phyloP scores from a whole-genome alignment of 2,329 filamentous ascomycete species.

The Penicillium sp. region DNA sequence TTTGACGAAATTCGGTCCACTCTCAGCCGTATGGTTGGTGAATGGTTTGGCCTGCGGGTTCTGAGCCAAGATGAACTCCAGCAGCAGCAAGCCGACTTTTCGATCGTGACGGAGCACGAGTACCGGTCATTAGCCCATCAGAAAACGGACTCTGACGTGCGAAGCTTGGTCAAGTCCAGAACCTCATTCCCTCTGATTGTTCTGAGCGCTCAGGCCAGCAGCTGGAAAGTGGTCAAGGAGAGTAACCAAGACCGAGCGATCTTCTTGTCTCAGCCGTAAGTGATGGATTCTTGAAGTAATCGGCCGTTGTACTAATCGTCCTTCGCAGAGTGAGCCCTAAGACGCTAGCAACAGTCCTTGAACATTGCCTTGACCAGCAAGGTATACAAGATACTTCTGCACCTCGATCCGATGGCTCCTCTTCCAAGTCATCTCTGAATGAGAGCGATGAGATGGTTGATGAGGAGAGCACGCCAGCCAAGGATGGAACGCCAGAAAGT shows the following conservation, averaged over 20 bases:
- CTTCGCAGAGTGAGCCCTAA: slow-evolving; percentile 23
- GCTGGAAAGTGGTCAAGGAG: slow-evolving; percentile 19
- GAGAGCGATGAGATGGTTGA: background rate
- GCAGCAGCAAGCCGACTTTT: slow-evolving; percentile 14
- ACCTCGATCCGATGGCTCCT: background rate
- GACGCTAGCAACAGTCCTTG: slow-evolving; percentile 20
- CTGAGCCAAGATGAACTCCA: slow-evolving; percentile 16
- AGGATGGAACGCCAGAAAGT: background rate
- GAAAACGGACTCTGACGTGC: slow-evolving; percentile 9
- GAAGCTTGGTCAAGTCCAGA: slow-evolving; percentile 10
- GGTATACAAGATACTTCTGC: background rate
- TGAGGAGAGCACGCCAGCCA: background rate
- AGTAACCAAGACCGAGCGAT: slow-evolving; percentile 19
- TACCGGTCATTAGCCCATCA: slow-evolving; percentile 14
- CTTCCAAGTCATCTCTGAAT: background rate
- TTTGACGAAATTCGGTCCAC: slow-evolving; percentile 18
- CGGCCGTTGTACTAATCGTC: background rate
- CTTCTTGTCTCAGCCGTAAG: slow-evolving; percentile 28
- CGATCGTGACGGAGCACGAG: slow-evolving; percentile 25
- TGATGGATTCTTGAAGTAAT: background rate
- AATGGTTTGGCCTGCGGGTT: slow-evolving; percentile 24
- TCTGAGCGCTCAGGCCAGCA: slow-evolving; percentile 18
- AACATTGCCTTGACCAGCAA: slow-evolving; percentile 16
- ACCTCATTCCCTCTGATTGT: slow-evolving; percentile 21
- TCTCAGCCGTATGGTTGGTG: slow-evolving; percentile 19